Evolutionary conservation across 805 yeast species (phyloP).

Genomic region (Hanseniaspora jakobsenii): DNA sequence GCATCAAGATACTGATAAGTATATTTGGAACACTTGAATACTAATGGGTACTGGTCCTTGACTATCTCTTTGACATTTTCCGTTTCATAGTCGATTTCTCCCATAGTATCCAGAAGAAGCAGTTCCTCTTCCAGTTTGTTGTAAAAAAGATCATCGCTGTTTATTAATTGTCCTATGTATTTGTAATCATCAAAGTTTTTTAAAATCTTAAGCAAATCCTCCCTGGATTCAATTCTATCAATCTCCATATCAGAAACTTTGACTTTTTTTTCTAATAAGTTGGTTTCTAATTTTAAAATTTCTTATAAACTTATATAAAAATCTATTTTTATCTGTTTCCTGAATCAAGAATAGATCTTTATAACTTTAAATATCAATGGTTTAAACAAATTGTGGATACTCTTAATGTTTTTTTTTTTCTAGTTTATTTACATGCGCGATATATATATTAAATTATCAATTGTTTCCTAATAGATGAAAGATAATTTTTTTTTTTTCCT

Average conservation of each 20-base stretch:
- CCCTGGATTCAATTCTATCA: too few species aligned
- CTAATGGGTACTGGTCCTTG: not conserved
- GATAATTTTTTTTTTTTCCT: too few species aligned
- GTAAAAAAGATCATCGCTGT: slow-evolving; percentile 8
- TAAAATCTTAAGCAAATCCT: not conserved
- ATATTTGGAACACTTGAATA: slow-evolving; percentile 11
- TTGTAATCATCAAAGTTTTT: slow-evolving; percentile 9
- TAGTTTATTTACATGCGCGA: too few species aligned
- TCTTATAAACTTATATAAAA: too few species aligned
- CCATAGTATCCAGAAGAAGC: not conserved
- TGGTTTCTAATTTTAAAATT: too few species aligned
- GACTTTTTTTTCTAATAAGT: not conserved
- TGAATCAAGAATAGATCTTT: too few species aligned
- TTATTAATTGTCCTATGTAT: slow-evolving; percentile 7
- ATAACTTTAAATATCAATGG: too few species aligned
- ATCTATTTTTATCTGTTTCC: too few species aligned
- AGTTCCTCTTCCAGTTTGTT: slow-evolving; percentile 8
- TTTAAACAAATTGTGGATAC: too few species aligned
- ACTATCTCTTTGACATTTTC: slow-evolving; percentile 4
- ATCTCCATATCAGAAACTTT: not conserved
- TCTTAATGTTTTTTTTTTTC: too few species aligned
- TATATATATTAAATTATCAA: too few species aligned
- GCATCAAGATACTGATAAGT: slow-evolving; percentile 14
- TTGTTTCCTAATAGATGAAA: too few species aligned
- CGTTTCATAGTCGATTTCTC: not conserved